Base-by-base conservation (phyloP, 176 grass and related monocot genomes). In the Carex scoparia region DNA sequence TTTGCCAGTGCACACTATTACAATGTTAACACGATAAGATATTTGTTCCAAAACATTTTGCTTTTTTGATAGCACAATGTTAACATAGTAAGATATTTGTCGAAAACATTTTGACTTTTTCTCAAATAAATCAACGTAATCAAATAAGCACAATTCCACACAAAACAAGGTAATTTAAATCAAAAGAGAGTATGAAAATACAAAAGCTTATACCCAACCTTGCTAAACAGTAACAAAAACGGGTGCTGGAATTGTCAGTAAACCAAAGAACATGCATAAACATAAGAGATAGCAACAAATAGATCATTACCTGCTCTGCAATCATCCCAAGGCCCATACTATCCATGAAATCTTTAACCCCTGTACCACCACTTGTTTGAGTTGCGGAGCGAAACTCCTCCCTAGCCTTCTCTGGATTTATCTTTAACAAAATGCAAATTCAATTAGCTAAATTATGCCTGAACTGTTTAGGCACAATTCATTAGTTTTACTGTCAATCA, bases 291-390 rank as follows among this genome's bases (percentile, higher is more conserved):
- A 30, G 79, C 10, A 87, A 13, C 78, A 86, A 48, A 89, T 77
- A 51, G 53, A 13, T 53, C 5, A 23, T 10, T 58, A 99, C 96
- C 96, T 95, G 96, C 15, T 99, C 96, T 40, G 56, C 85, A 89
- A 99, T 93, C 73, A 90, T 28, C 32, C 96, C 96, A 76, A 99
- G 90, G 40, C 96, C 96, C 96, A 99, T 94, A 79, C 90, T 90
- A 11, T 99, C 96, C 96, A 99, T 95, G 74, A 99, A 94, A 91
- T 99, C 96, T 87, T 99, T 92, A 35, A 95, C 91, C 2, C 96
- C 96, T 12, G 85, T 89, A 13, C 91, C 92, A 65, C 96, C 96
- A 87, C 84, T 98, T 60, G 84, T 64, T 87, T 99, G 91, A 88
- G 64, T 95, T 79, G 86, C 84, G 65, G 88, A 23, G n/a, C 90